Evolutionary conservation across 176 grass and related monocot species (phyloP), one percentile per base, ranked within the genome.

Genomic region (Carex kokanica): DNA sequence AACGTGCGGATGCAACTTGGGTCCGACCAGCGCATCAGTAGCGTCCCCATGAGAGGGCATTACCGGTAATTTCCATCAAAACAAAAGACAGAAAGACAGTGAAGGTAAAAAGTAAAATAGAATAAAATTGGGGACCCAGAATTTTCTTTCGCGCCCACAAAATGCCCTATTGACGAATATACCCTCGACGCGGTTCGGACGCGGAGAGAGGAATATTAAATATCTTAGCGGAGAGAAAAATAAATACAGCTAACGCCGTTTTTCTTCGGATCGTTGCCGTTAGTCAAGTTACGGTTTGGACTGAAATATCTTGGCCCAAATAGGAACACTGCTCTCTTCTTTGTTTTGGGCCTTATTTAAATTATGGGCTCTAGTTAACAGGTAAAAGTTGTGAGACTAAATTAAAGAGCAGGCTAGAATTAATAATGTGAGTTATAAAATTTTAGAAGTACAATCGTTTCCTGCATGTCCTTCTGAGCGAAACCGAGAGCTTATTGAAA

Each of bases 401-500:
- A 38, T 38, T 5, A 38, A 38, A 38, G 36, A 38, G 36, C 36
- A 38, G 36, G 36, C 27, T 27, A 27, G 27, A 38, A 38, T 38
- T 6, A 38, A 5, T 5, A 6, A 41, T 69, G 23, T 24, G 69
- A 69, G 12, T 55, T 15, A 56, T 23, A 47, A 13, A 57, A 18
- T n/a, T 1, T 84, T 89, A 94, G 81, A 97, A 94, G 74, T 73
- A 70, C 62, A 97, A 16, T 41, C 85, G 74, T 87, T 91, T 98
- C 68, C 90, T 89, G 81, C 92, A 98, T 66, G 86, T 70, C 80
- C 51, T 66, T 61, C 29, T 41, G 6, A 62, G 31, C 4, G 29
- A 17, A 41, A 60, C 53, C 17, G 55, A 63, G 80, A 83, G 12
- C 73, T 82, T 82, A 67, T 82, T 82, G 41, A 51, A 82, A 82